These are phyloP conservation scores for Kandelia obovata DNA, from an alignment of 345 rosid species.

Conservation along the genomic window DNA sequence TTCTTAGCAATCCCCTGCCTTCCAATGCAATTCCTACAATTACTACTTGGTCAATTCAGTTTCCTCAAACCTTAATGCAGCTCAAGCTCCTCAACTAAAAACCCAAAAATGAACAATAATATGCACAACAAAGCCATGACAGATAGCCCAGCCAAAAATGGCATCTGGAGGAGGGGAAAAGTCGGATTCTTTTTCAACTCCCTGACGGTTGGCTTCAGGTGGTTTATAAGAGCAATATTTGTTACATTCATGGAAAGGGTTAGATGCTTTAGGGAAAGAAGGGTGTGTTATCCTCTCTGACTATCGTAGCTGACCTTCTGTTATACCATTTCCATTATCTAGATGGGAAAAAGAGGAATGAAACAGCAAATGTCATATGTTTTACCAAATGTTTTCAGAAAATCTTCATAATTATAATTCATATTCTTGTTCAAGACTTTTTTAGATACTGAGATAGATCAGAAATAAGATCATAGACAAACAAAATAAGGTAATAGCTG, in stretches of 20 bases:
- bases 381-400: not conserved
- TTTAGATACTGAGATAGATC: not conserved
- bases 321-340: slow-evolving; percentile 37
- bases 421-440: not conserved
- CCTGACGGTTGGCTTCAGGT: slow-evolving; percentile 24
- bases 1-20: not conserved
- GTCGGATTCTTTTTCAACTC: slow-evolving; percentile 47
- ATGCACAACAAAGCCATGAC: slow-evolving; percentile 2
- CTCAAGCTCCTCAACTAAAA: not conserved
- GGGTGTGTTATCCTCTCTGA: slow-evolving; percentile 35
- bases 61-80: not conserved
- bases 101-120: not conserved
- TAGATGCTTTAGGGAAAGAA: slow-evolving; percentile 45
- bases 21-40: not conserved
- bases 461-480: not conserved
- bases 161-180: slow-evolving; percentile 13
- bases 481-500: not conserved
- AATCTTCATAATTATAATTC: not conserved
- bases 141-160: not conserved
- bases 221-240: slow-evolving; percentile 40
- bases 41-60: not conserved
- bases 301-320: slow-evolving; percentile 31
- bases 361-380: not conserved
- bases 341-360: slow-evolving; percentile 12
- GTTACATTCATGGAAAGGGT: slow-evolving; percentile 55